Evolutionary conservation across 148 eudicot genomes (phyloP).

Genomic region (Persicaria tinctoria): DNA sequence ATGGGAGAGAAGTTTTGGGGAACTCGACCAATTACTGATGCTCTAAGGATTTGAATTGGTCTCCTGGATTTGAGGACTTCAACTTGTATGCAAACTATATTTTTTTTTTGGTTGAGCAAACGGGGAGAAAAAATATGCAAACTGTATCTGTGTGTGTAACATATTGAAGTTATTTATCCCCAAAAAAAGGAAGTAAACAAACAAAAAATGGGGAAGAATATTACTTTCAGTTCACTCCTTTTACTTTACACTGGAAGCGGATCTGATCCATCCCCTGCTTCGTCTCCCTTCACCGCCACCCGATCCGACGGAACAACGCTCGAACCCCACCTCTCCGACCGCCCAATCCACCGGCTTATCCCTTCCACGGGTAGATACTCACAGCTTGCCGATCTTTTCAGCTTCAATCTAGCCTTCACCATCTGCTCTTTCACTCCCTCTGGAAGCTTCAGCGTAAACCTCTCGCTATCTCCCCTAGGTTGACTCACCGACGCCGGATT

Average conservation of each 20-base stretch:
- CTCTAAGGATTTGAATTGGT: too few relatives aligned
- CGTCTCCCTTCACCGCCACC: background rate
- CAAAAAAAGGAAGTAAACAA: too few relatives aligned
- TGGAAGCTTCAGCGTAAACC: constrained; percentile 38
- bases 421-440: constrained; percentile 33
- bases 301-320: background rate
- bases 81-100: too few relatives aligned
- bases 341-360: background rate
- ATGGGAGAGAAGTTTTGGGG: too few relatives aligned
- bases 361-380: constrained; percentile 24
- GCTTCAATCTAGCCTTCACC: constrained; percentile 9
- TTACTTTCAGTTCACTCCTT: background rate
- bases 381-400: constrained; percentile 30
- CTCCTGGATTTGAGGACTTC: too few relatives aligned
- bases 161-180: too few relatives aligned
- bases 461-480: constrained; percentile 26
- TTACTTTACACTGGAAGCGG: background rate
- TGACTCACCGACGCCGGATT: constrained; percentile 15
- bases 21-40: too few relatives aligned
- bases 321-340: constrained; percentile 5
- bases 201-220: background rate
- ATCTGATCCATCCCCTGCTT: background rate
- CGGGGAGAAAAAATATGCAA: too few relatives aligned
- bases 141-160: too few relatives aligned
- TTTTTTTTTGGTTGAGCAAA: too few relatives aligned